Evolutionary conservation across 2,329 filamentous ascomycete species (phyloP).

Genomic region (Diplodia corticola): DNA sequence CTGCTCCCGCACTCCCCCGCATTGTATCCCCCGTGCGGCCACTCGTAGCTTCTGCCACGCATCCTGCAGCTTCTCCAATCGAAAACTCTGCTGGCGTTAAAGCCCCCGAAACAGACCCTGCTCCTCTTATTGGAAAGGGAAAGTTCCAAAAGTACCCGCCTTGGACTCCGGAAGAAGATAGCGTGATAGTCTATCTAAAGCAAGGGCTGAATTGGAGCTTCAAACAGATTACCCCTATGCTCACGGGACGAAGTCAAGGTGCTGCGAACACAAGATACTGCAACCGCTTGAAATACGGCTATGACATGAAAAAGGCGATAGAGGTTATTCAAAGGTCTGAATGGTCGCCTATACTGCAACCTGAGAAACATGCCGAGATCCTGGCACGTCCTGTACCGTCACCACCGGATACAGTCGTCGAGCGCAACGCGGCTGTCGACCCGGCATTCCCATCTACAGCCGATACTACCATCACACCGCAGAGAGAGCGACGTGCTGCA

Average conservation of each 20-base stretch:
- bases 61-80: not conserved
- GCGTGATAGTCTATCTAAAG: constrained; percentile 43
- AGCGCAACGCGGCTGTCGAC: too few species aligned
- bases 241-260: constrained; percentile 33
- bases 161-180: constrained; percentile 30
- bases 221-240: constrained; percentile 38
- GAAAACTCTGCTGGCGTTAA: not conserved
- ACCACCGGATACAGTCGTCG: not conserved
- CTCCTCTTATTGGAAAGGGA: not conserved
- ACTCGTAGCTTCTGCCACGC: not conserved
- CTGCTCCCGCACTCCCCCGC: not conserved
- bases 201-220: constrained; percentile 42
- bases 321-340: constrained; percentile 26
- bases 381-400: not conserved
- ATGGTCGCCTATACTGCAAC: constrained; percentile 10
- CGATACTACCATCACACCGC: not conserved
- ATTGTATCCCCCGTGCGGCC: too few species aligned
- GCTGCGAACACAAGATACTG: constrained; percentile 34
- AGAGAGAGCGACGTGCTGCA: constrained; percentile 4
- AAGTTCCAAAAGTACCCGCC: not conserved
- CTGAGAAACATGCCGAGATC: not conserved
- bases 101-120: not conserved
- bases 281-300: constrained; percentile 20
- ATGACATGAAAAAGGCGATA: constrained; percentile 29
- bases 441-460: not conserved